A percentile compares a stretch with the other conserved stretches of the same genome.
Conservation (phyloP, 768 basidiomycete genomes). For the Xerocomus brunneocitrinus region DNA sequence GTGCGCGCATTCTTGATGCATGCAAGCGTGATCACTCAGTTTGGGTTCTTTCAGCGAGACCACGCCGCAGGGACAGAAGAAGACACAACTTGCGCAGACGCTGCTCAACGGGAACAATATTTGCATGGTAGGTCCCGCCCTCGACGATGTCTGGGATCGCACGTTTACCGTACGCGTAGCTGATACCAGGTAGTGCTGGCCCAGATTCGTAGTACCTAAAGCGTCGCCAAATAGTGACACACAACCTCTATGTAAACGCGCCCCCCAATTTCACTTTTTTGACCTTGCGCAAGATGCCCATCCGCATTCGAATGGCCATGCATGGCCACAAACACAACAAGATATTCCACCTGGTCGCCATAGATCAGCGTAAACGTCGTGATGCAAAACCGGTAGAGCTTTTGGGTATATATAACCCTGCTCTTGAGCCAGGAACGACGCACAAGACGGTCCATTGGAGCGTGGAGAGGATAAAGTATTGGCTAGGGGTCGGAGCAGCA, state of each 20-base stretch:
- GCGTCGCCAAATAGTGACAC: conserved; percentile 24
- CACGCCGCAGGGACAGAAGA: conserved; percentile 77
- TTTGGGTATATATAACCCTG: conserved; percentile 81
- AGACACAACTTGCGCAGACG: conserved; percentile 81
- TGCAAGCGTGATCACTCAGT: neutral
- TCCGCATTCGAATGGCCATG: conserved; percentile 82
- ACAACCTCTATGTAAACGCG: conserved; percentile 1
- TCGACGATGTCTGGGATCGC: neutral
- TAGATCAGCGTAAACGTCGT: conserved; percentile 63
- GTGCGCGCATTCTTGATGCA: conserved; percentile 43
- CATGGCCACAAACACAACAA: conserved; percentile 73
- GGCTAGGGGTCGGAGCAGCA: conserved; percentile 80
- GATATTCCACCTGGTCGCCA: conserved; percentile 82
- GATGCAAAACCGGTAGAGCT: conserved; percentile 86
- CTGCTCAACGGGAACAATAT: conserved; percentile 94
- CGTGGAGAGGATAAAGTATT: conserved; percentile 83
- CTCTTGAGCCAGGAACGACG: conserved; percentile 41
- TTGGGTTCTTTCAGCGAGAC: conserved; percentile 56
- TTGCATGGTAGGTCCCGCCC: conserved; percentile 70
- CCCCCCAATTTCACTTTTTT: neutral
- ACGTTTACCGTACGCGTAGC: conserved; percentile 30
- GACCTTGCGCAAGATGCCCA: conserved; percentile 50
- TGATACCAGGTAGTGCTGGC: conserved; percentile 69
- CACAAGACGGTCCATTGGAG: conserved; percentile 87
- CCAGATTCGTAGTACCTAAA: conserved; percentile 38